Percentiles rank a stretch among this genome's conserved stretches.
phyloP scores from a whole-genome alignment of 805 yeast genomes.

The Sugiyamaella smithiae region DNA sequence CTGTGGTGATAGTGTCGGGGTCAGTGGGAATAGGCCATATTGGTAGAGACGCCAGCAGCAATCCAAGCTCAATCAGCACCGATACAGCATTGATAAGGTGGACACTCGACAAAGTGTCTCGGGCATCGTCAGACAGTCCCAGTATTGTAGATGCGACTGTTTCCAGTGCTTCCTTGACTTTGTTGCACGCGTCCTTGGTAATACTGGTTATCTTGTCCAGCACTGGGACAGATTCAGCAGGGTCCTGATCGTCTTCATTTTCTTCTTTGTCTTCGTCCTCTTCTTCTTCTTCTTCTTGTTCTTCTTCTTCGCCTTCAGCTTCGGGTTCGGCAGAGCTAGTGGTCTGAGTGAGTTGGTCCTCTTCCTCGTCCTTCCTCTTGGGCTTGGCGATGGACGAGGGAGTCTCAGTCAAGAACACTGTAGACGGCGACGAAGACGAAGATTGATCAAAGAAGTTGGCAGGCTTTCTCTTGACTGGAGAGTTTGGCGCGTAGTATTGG shows the following conservation, averaged over 20 bases:
- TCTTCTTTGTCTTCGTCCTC: conserved; percentile 25
- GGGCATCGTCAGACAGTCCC: conserved; percentile 21
- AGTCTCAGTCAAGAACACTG: conserved; percentile 3
- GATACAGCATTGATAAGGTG: conserved; percentile 27
- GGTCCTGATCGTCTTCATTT: conserved; percentile 10
- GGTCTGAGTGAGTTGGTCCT: conserved; percentile 10
- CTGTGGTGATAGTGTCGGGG: conserved; percentile 8
- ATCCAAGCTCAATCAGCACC: conserved; percentile 16
- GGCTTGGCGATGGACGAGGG: background rate
- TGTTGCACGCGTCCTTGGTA: conserved; percentile 26
- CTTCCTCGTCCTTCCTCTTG: conserved; percentile 10
- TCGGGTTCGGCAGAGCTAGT: conserved; percentile 22
- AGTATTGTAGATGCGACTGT: conserved; percentile 17
- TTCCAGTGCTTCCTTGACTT: conserved; percentile 12
- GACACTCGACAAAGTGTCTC: conserved; percentile 30
- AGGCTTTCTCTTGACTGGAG: conserved; percentile 18
- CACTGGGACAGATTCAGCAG: background rate
- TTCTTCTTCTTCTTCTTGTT: conserved; percentile 23
- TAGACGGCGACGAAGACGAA: conserved; percentile 6
- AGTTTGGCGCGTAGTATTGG: conserved; percentile 19
- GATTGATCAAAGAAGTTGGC: conserved; percentile 11
- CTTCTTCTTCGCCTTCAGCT: conserved; percentile 20
- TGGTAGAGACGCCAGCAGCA: conserved; percentile 16
- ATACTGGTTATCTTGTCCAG: conserved; percentile 19
- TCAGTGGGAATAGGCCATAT: conserved; percentile 10